Percentiles rank a stretch among this genome's conserved stretches.
Evolutionary conservation across 2,329 filamentous ascomycete species (phyloP).

Genomic region (Aspergillus melleus): DNA sequence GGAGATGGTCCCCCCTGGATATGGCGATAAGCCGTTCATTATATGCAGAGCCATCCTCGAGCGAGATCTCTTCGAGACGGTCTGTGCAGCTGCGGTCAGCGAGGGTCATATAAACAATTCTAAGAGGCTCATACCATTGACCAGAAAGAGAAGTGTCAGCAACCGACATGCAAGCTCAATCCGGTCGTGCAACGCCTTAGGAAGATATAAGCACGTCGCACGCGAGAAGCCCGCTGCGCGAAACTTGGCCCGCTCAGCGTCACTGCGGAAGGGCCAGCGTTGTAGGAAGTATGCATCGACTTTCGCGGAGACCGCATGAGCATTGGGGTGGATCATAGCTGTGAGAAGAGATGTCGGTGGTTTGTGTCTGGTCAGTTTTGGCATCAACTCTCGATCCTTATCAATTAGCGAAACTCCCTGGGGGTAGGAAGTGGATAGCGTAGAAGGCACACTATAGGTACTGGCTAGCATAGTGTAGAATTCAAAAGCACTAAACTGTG

Average conservation of each 20-base stretch:
- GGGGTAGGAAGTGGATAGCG: too few species aligned
- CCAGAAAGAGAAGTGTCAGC: slow-evolving; percentile 43
- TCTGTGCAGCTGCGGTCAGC: slow-evolving; percentile 25
- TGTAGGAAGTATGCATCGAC: slow-evolving; percentile 43
- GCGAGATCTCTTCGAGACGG: slow-evolving; percentile 43
- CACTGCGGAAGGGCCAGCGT: slow-evolving; percentile 38
- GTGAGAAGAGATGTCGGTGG: background rate
- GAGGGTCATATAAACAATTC: background rate
- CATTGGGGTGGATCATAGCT: slow-evolving; percentile 24
- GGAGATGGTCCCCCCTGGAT: slow-evolving; percentile 26
- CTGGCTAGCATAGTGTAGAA: too few species aligned
- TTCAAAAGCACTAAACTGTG: too few species aligned
- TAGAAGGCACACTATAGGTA: too few species aligned
- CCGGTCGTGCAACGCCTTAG: slow-evolving; percentile 39
- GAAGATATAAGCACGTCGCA: slow-evolving; percentile 43
- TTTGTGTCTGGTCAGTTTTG: background rate
- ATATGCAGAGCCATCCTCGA: slow-evolving; percentile 40
- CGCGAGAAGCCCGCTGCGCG: slow-evolving; percentile 32
- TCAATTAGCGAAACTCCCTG: too few species aligned
- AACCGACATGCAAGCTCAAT: slow-evolving; percentile 42
- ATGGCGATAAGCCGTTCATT: slow-evolving; percentile 42
- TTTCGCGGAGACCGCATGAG: slow-evolving; percentile 28
- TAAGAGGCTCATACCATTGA: slow-evolving; percentile 39
- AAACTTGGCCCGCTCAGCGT: slow-evolving; percentile 35
- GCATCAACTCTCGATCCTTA: too few species aligned